Base-by-base conservation (phyloP, 1,284 basidiomycete genomes). In the Ustilago lituana region DNA sequence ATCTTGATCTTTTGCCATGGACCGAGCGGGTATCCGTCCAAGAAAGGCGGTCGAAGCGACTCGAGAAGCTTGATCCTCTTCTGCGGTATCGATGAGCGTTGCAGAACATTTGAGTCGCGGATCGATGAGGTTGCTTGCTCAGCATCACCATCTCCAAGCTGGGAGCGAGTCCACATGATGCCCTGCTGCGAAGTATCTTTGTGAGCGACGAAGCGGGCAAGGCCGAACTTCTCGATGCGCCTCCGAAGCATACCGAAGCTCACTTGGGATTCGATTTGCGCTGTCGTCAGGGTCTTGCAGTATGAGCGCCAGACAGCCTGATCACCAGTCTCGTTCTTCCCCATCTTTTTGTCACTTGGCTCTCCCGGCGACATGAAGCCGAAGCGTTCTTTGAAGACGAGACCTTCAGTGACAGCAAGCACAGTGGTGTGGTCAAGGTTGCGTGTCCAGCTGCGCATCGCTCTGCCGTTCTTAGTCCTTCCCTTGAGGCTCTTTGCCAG, bases 141-240 rank as follows among this genome's bases (percentile, higher is more conserved):
- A 17, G 35, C 31, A n/a, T 35, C 37, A 15, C 22, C 37, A 1
- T 46, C 50, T 5, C 36, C 52, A 9, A 63, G 52, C 33, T 62
- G 59, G 0, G 55, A 52, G 11, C 69, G 59, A 4, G 65, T 62
- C 74, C 75, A 77, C 26, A 78, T 53, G 32, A 78, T 67, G 9
- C 74, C 75, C 15, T 77, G 60, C 23, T 72, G 70, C 15, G 75
- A 77, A 14, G 78, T 75, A 23, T 80, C 79, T 46, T 70, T 69
- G 53, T 82, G 80, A 12, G 80, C 74, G 7, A 74, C 58, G 59
- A 79, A 79, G 17, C 80, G 74, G 11, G 74, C 76, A n/a, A 79
- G 45, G 9, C 80, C 80, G 36, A 82, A 82, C 48, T 77, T 81
- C 53, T 82, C 80, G 46, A 82, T 80, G 10, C 80, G 70, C 15